Percentiles rank a stretch among this genome's conserved stretches.
Conservation (phyloP, 495 filamentous ascomycete species). For the Astrocystis sublimbata region DNA sequence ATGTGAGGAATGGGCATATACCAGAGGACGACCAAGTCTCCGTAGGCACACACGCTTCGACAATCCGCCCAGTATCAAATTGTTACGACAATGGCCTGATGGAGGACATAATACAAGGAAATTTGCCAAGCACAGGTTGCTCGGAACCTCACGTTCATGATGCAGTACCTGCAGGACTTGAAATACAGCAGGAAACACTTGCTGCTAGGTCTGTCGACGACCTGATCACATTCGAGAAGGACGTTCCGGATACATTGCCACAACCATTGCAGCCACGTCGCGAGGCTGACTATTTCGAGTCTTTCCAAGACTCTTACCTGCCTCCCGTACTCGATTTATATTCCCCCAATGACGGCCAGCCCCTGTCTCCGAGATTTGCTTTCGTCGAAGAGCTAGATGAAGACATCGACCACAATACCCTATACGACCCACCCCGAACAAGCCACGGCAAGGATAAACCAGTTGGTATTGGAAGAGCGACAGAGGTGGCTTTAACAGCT, state of each 20-base stretch:
- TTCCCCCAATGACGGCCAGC: slow-evolving; percentile 24
- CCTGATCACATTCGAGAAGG: slow-evolving; percentile 14
- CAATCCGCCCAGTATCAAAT: slow-evolving; percentile 26
- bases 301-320: slow-evolving; percentile 29
- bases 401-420: slow-evolving; percentile 3
- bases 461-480: slow-evolving; percentile 7
- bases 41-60: slow-evolving; percentile 29
- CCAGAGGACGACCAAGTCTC: slow-evolving; percentile 28
- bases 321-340: slow-evolving; percentile 28
- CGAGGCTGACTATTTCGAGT: slow-evolving; percentile 31
- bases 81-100: slow-evolving; percentile 19
- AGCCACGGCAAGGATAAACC: background rate
- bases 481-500: slow-evolving; percentile 2
- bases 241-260: slow-evolving; percentile 6
- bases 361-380: slow-evolving; percentile 18
- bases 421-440: slow-evolving; percentile 6
- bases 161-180: background rate
- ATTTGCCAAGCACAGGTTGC: background rate
- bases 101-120: slow-evolving; percentile 18
- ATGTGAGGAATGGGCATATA: background rate
- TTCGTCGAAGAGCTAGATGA: slow-evolving; percentile 30
- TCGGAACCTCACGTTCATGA: background rate
- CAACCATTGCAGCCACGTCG: slow-evolving; percentile 21
- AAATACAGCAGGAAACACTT: background rate
- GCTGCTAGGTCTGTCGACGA: slow-evolving; percentile 7